Conservation (phyloP, 139 green algal species). For the Coccomyxa sp. region DNA sequence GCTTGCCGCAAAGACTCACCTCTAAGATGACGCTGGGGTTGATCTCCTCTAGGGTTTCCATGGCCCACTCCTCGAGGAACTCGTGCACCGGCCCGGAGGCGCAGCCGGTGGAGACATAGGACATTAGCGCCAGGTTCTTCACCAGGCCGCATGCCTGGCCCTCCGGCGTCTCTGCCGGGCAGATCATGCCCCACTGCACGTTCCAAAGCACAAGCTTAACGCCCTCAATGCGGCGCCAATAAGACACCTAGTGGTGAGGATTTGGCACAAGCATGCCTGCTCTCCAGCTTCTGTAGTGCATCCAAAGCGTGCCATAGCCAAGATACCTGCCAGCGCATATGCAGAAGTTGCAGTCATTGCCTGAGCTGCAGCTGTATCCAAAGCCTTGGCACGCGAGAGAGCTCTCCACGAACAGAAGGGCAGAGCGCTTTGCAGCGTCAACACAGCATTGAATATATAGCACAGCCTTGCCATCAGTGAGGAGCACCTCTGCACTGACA, state of each 20-base stretch:
- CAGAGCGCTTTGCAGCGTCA: background rate
- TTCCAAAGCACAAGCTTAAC: background rate
- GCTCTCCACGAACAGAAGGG: no score
- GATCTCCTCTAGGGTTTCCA: conserved; percentile 79
- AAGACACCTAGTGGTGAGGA: no score
- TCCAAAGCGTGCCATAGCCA: no score
- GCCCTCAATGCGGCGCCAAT: no score
- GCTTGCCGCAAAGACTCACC: conserved; percentile 31
- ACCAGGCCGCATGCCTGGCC: conserved; percentile 92
- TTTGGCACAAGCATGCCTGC: no score
- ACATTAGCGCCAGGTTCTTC: conserved; percentile 99
- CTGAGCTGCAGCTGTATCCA: no score
- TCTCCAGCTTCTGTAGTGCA: background rate
- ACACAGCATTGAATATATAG: background rate
- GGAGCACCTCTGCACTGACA: no score
- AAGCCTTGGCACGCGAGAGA: no score
- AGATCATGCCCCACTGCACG: conserved; percentile 94
- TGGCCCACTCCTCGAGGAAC: conserved; percentile 79
- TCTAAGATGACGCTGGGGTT: conserved; percentile 51
- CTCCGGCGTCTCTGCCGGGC: conserved; percentile 94
- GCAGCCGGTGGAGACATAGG: conserved; percentile 78
- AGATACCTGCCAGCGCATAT: no score
- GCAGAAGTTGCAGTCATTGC: no score
- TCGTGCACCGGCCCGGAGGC: conserved; percentile 61
- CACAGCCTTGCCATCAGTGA: no score